Evolutionary conservation across 225 moss, liverwort and hornwort genomes (phyloP), one percentile per base, ranked within the genome.

Genomic region (Ulota crispa): DNA sequence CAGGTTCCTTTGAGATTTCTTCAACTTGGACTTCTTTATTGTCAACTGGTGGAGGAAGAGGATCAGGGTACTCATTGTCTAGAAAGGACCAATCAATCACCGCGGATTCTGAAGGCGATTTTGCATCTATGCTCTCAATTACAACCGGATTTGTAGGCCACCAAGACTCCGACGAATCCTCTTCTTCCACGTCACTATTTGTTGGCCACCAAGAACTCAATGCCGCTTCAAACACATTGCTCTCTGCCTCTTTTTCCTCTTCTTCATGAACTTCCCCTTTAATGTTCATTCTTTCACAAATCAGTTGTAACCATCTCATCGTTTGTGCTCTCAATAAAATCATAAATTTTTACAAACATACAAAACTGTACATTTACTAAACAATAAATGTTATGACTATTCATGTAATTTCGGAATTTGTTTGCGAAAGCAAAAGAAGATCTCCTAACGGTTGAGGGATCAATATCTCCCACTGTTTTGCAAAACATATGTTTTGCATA

Each of bases 21-120:
- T 9, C 54, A 68, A 1, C 1, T 72, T 77, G 2, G 8, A 6
- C 27, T 23, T 69, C 3, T 74, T 59, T 39, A 27, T 1, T 37
- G 26, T 81, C 34, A 32, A 1, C 0, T 12, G 5, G 0, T 21
- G 4, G 50, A 5, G 50, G 0, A 42, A 0, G 45, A 41, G 0
- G 10, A 63, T 80, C 73, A 0, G 2, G 32, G 20, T 83, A 80
- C 80, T 88, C 86, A 65, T 0, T 75, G 60, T 88, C 88, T 41
- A 86, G 63, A 81, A 89, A 89, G 2, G 89, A 83, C 89, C 89
- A 89, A 86, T 89, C 83, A 36, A 74, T 72, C 3, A 67, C 6
- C 5, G 31, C 0, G 23, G 11, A 8, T 32, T 72, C 0, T 11
- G 54, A 67, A 34, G 83, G 70, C 0, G 52, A n/a, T 57, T 70